These are phyloP conservation scores for Metarhizium brunneum DNA, from an alignment of 2,329 filamentous ascomycete genomes.

Conservation along the genomic window DNA sequence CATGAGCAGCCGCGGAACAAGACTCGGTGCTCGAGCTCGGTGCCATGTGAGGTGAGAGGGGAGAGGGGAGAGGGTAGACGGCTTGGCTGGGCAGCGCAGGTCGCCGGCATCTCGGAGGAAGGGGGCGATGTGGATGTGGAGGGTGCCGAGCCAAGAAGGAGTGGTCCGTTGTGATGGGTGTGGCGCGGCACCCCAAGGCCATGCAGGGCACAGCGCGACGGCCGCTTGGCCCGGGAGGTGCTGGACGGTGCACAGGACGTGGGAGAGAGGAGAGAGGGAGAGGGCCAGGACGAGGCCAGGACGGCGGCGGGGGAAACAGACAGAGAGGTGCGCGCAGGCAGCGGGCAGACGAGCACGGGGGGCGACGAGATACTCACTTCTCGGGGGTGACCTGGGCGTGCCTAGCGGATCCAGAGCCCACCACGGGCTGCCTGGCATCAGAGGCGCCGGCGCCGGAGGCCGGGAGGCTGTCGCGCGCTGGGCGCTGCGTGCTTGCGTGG, in stretches of 20 bases:
- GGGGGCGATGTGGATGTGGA: slow-evolving; percentile 1
- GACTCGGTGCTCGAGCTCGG: background rate
- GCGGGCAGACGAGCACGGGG: background rate
- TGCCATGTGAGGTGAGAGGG: slow-evolving; percentile 4
- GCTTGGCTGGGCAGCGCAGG: background rate
- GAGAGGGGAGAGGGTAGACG: background rate
- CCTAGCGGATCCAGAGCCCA: slow-evolving; percentile 35
- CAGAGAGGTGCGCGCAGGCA: background rate
- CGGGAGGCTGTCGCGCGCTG: slow-evolving; percentile 44
- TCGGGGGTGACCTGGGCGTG: slow-evolving; percentile 38
- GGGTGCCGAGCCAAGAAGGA: slow-evolving; percentile 4
- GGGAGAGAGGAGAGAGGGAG: background rate
- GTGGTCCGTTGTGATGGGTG: background rate
- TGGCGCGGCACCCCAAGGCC: background rate
- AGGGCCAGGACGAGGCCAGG: slow-evolving; percentile 1
- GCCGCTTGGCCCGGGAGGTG: background rate
- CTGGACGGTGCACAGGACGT: background rate
- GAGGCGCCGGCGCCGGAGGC: slow-evolving; percentile 39
- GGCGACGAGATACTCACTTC: slow-evolving; percentile 39
- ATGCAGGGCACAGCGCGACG: background rate
- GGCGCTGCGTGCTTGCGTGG: slow-evolving; percentile 35
- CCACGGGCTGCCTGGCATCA: slow-evolving; percentile 33
- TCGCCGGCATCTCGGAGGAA: slow-evolving; percentile 8
- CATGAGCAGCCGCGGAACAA: slow-evolving; percentile 1
- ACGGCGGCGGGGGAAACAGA: background rate